phyloP scores from a whole-genome alignment of 768 basidiomycete genomes.

The Chalciporus sphaerocephalus region DNA sequence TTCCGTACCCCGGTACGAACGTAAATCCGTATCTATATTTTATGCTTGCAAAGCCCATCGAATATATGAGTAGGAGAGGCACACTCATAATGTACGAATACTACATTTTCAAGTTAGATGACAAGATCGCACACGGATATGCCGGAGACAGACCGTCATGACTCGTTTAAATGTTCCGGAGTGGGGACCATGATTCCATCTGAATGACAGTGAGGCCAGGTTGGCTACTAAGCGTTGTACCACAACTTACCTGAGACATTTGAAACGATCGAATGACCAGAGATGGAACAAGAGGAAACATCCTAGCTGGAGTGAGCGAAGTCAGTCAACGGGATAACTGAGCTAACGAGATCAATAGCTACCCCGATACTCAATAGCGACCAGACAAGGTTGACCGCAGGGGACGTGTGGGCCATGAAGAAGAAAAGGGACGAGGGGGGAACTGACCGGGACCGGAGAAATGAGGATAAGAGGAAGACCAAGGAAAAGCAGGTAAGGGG shows the following conservation, averaged over 20 bases:
- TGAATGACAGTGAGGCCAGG: conserved; percentile 20
- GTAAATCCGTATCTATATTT: conserved; percentile 71
- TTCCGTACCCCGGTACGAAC: conserved; percentile 39
- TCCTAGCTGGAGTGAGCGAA: conserved; percentile 47
- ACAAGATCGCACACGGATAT: not conserved
- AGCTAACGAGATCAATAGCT: conserved; percentile 15
- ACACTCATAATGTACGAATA: conserved; percentile 67
- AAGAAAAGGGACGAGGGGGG: not conserved
- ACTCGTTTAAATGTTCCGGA: conserved; percentile 79
- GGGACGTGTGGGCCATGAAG: conserved; percentile 60
- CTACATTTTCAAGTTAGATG: conserved; percentile 32
- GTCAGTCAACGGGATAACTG: not conserved
- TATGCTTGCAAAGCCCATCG: conserved; percentile 63
- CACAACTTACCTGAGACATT: conserved; percentile 54
- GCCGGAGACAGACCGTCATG: conserved; percentile 63
- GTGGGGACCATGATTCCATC: conserved; percentile 64
- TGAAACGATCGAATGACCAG: conserved; percentile 78
- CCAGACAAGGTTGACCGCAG: conserved; percentile 62
- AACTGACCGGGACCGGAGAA: conserved; percentile 10
- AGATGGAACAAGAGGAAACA: conserved; percentile 66
- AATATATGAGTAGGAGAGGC: conserved; percentile 54
- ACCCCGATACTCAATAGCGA: conserved; percentile 50
- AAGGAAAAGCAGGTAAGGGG: too few relatives aligned
- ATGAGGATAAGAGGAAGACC: too few relatives aligned
- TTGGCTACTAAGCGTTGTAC: not conserved